Base-by-base conservation (phyloP, 495 filamentous ascomycete genomes). In the Penicillium coffeae region DNA sequence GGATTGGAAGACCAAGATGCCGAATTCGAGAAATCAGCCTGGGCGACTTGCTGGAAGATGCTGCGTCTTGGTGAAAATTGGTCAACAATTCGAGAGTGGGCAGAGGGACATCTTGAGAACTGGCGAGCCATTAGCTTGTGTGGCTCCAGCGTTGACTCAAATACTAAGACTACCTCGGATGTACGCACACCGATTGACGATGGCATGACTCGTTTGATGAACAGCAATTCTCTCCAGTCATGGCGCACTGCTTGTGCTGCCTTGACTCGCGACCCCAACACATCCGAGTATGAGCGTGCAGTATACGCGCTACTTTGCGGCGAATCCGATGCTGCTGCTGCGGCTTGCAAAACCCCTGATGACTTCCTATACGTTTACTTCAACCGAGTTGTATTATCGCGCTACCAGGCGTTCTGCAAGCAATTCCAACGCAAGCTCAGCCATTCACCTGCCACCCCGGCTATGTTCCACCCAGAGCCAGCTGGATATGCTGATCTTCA, bases 351-450 rank as follows among this genome's bases (percentile, higher is more conserved):
- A 35, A 81, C 79, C 32, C 95, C 88, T 85, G 89, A 97, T 51
- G 93, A 98, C 63, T 81, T 85, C 52, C 78, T 96, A n/a, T 97
- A 91, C 58, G 86, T 85, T 7, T 83, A 89, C 58, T 93, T 91
- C 74, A 96, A 94, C 58, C 80, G 86, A 8, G 69, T 92, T 21
- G 73, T 98, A 13, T 73, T 89, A 55, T 53, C 65, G 6, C 71
- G 73, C 32, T 76, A 76, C 41, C 63, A 60, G 43, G 64, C 65
- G 10, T 76, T 76, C 49, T 73, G 73, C 55, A 64, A 64, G 39
- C 70, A 73, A 35, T 66, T 76, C 32, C 64, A 70, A 44, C 66
- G 66, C 22, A 74, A 73, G 46, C 54, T 76, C 15, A 70, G 48
- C 45, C 63, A 64, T 35, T 70, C 65, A 7, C 64, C 71, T 18